Conservation (phyloP, 805 yeast species). For the Nakazawaea pomicola region DNA sequence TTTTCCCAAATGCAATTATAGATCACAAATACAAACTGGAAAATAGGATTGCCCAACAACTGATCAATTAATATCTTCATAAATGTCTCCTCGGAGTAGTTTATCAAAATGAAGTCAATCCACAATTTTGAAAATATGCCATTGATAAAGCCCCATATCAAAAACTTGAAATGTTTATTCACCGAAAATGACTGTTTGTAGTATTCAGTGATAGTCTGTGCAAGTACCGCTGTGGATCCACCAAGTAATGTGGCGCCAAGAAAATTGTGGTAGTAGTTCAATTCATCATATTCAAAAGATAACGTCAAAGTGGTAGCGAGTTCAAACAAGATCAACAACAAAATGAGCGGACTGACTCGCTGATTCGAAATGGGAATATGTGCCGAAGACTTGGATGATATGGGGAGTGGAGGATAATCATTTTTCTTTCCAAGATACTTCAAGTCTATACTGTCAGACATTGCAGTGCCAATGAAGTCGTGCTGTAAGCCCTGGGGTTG, state of each 20-base stretch:
- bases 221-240: constrained; percentile 23
- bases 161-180: constrained; percentile 38
- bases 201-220: constrained; percentile 25
- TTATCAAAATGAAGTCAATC: constrained; percentile 41
- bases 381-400: constrained; percentile 7
- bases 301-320: constrained; percentile 1
- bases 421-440: constrained; percentile 6
- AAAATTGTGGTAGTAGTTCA: constrained; percentile 21
- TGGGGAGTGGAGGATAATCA: constrained; percentile 6
- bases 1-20: constrained; percentile 54
- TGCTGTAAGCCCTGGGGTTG: no score
- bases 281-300: constrained; percentile 16
- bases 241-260: constrained; percentile 22
- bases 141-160: constrained; percentile 56
- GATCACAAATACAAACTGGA: constrained; percentile 46
- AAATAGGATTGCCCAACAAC: constrained; percentile 46
- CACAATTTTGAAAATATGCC: constrained; percentile 44
- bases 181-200: constrained; percentile 19
- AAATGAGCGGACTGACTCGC: not conserved
- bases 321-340: constrained; percentile 1
- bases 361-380: constrained; percentile 1
- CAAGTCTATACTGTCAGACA: not conserved
- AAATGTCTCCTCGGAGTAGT: constrained; percentile 28
- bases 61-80: constrained; percentile 49
- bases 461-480: no score